Evolutionary conservation across 805 yeast species (phyloP).

Genomic region (Zygosaccharomyces bisporus): DNA sequence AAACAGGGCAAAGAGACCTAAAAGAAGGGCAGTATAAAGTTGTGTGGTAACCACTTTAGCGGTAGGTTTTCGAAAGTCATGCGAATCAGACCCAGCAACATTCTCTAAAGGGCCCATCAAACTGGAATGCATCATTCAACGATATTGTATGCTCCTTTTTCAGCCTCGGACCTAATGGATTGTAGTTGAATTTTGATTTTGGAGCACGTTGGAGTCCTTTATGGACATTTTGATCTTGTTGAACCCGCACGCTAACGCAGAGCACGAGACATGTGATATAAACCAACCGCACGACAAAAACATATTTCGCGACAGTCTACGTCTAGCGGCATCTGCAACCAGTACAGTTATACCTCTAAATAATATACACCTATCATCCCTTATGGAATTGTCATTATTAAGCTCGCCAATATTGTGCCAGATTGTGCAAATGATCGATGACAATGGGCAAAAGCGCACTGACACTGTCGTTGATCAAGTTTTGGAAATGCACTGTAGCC

Average conservation of each 20-base stretch:
- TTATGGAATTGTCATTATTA: constrained; percentile 36
- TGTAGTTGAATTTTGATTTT: too few relatives aligned
- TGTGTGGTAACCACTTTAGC: constrained; percentile 73
- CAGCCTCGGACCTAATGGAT: too few relatives aligned
- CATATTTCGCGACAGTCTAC: too few relatives aligned
- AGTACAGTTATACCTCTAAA: not conserved
- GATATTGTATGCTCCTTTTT: not conserved
- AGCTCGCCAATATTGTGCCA: constrained; percentile 98
- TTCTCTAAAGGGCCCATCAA: constrained; percentile 1
- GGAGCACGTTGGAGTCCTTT: not conserved
- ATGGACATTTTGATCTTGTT: not conserved
- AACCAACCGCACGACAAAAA: not conserved
- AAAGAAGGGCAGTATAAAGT: constrained; percentile 57
- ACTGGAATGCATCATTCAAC: not conserved
- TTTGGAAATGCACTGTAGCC: constrained; percentile 92
- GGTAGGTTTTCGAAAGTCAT: constrained; percentile 37
- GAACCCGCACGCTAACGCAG: not conserved
- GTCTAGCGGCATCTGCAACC: not conserved
- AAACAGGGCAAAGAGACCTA: constrained; percentile 67
- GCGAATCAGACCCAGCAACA: constrained; percentile 8
- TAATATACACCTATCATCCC: too few relatives aligned
- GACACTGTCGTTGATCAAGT: constrained; percentile 88
- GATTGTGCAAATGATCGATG: constrained; percentile 87
- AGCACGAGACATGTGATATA: constrained; percentile 1
- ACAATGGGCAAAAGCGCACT: constrained; percentile 92